A percentile compares a stretch with the other conserved stretches of the same genome.
Evolutionary conservation across 106 monocot genomes (phyloP).

Genomic region (Dendrobium chrysotoxum): DNA sequence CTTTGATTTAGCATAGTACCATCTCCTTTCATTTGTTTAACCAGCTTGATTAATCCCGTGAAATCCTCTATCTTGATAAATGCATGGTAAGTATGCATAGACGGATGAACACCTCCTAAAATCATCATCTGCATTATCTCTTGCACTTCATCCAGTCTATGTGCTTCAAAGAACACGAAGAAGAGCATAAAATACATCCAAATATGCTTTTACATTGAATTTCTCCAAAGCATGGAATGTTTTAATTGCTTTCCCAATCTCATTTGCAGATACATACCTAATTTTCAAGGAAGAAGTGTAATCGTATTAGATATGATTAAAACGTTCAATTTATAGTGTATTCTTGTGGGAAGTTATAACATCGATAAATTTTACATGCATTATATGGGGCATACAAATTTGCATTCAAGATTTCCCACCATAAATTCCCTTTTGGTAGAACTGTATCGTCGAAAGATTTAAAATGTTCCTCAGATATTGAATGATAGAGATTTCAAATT

Average conservation of each 20-base stretch:
- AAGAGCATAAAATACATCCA: constrained; percentile 48
- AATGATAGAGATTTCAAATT: no score
- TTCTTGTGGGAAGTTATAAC: not conserved
- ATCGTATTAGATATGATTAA: not conserved
- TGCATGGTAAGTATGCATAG: constrained; percentile 62
- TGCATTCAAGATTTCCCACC: no score
- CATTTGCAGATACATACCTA: constrained; percentile 76
- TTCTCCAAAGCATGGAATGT: constrained; percentile 74
- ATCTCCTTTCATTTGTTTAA: constrained; percentile 54
- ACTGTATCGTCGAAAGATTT: no score
- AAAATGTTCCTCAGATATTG: no score
- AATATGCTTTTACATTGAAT: constrained; percentile 62
- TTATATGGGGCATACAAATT: no score
- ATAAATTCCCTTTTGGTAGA: no score
- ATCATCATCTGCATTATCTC: constrained; percentile 57
- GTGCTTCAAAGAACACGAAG: constrained; percentile 59
- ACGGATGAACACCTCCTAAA: constrained; percentile 38
- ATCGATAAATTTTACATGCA: no score
- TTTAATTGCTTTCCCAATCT: constrained; percentile 60
- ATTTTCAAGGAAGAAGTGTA: not conserved
- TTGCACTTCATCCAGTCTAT: constrained; percentile 59
- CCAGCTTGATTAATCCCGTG: constrained; percentile 41
- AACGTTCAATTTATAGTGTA: not conserved
- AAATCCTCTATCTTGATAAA: constrained; percentile 47
- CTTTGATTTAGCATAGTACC: constrained; percentile 34